Percentiles rank a stretch among this genome's conserved stretches.
phyloP scores from a whole-genome alignment of 148 eudicot genomes.

The Dianthus caryophyllus region DNA sequence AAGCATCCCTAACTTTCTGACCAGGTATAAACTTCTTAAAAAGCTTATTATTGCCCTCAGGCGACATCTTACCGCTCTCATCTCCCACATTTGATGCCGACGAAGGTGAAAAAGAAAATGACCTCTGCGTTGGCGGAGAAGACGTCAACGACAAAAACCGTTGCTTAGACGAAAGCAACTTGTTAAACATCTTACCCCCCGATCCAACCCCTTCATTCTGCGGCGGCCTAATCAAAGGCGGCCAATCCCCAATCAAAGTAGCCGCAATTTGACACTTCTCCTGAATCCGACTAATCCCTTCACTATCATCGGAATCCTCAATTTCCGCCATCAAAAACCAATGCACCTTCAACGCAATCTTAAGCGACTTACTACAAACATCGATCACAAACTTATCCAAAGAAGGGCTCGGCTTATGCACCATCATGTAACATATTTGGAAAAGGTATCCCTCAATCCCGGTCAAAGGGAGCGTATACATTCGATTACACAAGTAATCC shows the following conservation, averaged over 20 bases:
- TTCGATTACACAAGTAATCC: slow-evolving; percentile 88
- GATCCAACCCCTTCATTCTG: slow-evolving; percentile 43
- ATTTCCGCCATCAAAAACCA: slow-evolving; percentile 98
- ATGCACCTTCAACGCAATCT: slow-evolving; percentile 88
- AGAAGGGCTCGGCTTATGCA: slow-evolving; percentile 94
- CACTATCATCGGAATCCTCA: slow-evolving; percentile 92
- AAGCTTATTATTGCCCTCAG: slow-evolving; percentile 70
- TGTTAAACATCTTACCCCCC: slow-evolving; percentile 70
- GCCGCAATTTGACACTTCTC: slow-evolving; percentile 96
- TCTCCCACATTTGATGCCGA: slow-evolving; percentile 49
- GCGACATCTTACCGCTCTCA: slow-evolving; percentile 58
- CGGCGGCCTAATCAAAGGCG: slow-evolving; percentile 73
- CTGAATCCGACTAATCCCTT: slow-evolving; percentile 90
- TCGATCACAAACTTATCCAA: slow-evolving; percentile 93
- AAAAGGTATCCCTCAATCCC: slow-evolving; percentile 95
- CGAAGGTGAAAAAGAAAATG: slow-evolving; percentile 53
- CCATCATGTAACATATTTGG: slow-evolving; percentile 89
- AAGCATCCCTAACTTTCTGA: slow-evolving; percentile 70
- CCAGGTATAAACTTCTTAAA: slow-evolving; percentile 80
- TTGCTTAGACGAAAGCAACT: slow-evolving; percentile 71
- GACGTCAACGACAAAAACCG: slow-evolving; percentile 70
- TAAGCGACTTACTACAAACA: slow-evolving; percentile 66
- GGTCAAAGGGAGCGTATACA: slow-evolving; percentile 85
- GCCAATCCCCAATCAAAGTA: slow-evolving; percentile 94
- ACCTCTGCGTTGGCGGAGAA: slow-evolving; percentile 61